Base-by-base conservation (phyloP, 169 alveolate genomes). In the Blepharisma undulans region DNA sequence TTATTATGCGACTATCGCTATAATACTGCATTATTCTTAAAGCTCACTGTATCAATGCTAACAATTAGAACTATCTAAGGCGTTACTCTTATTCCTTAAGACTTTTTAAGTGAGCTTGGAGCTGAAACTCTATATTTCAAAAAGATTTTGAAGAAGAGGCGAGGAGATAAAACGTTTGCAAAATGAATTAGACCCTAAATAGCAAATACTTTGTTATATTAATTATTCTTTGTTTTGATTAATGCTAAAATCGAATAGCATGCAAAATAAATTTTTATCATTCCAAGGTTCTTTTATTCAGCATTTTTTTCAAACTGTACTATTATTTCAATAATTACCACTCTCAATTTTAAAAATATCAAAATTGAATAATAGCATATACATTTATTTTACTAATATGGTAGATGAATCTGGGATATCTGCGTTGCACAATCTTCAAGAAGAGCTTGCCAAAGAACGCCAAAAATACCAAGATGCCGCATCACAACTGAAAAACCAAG, bases 371-470 rank as follows among this genome's bases (percentile, higher is more conserved):
- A 5, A 18, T 18, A 48, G 0, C 66, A 48, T 10, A 48, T 48
- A 48, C 10, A 48, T 48, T 48, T 48, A 48, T 48, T 48, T 48
- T 48, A 5, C 10, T 48, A 48, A 48, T 48, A 48, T 48, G 66
- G 66, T 48, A 48, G 66, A 48, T 48, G 16, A 48, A 48, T 1
- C 66, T 48, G 66, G 66, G 66, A 48, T 18, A 48, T 48, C 66
- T 48, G 66, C 66, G 66, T 48, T 48, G 66, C 66, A 48, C 66
- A 48, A 48, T 48, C 66, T 48, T 18, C 66, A 48, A 48, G 86
- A 78, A 78, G 86, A 78, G 36, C 89, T 82, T 36, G 25, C 72
- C 30, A 82, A 82, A 82, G 89, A 82, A 33, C 74, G 89, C 19
- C 27, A 82, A 82, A 82, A 60, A 59, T 34, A 19, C 74, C 76